Conservation (phyloP, 768 basidiomycete species). For the Mycena leptocephala region DNA sequence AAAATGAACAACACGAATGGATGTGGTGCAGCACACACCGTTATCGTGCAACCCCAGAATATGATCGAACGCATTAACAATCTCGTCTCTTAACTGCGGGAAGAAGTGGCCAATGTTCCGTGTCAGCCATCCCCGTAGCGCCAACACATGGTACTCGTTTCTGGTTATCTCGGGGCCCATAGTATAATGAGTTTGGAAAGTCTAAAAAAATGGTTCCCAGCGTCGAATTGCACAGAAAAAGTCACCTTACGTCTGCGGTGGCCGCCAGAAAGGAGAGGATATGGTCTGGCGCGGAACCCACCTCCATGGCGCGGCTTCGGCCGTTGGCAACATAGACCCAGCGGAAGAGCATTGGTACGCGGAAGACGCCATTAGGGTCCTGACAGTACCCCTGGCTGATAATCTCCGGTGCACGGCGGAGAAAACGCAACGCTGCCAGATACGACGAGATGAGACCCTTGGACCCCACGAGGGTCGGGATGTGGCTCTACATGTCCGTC, state of each 20-base stretch:
- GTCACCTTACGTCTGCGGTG: neutral
- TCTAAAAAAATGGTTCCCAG: neutral
- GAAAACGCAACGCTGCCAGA: neutral
- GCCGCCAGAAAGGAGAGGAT: neutral
- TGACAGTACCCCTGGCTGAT: neutral
- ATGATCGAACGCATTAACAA: neutral
- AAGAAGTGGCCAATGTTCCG: neutral
- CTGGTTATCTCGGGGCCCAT: neutral
- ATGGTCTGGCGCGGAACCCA: neutral
- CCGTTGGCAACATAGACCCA: neutral
- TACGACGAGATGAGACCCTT: neutral
- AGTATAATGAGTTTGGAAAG: neutral
- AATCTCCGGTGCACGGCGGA: neutral
- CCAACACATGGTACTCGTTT: neutral
- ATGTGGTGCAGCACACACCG: neutral
- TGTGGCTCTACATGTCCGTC: neutral
- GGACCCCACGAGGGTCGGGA: neutral
- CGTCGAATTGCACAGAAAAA: neutral
- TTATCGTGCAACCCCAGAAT: neutral
- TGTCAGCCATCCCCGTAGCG: neutral
- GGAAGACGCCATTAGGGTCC: neutral
- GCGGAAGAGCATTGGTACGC: neutral
- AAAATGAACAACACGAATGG: neutral
- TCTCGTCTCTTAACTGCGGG: neutral
- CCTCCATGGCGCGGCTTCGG: neutral